Conservation (phyloP, 2,329 filamentous ascomycete species). For the Ascochyta clinopodiicola region DNA sequence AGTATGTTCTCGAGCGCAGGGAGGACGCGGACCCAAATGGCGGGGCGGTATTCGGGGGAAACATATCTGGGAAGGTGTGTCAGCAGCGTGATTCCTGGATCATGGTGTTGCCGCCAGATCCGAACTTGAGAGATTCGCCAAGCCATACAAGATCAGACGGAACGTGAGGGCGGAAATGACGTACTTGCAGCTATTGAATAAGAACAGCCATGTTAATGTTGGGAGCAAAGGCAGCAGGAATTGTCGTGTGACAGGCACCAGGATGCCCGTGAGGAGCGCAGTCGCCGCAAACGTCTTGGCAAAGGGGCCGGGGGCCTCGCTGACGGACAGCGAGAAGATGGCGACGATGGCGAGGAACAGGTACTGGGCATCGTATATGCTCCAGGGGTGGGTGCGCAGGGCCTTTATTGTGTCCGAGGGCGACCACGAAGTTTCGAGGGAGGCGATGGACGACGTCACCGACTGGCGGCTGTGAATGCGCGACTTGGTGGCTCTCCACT, state of each 20-base stretch:
- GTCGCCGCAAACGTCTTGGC: conserved; percentile 76
- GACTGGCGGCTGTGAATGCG: conserved; percentile 71
- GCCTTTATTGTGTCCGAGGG: conserved; percentile 77
- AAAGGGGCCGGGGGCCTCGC: conserved; percentile 77
- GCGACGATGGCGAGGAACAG: conserved; percentile 73
- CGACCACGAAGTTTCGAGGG: conserved; percentile 81
- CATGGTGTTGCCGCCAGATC: conserved; percentile 8
- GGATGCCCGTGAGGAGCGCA: conserved; percentile 70
- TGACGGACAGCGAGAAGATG: conserved; percentile 83
- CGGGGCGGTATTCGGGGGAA: conserved; percentile 83
- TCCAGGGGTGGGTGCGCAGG: conserved; percentile 80
- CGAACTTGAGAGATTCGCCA: conserved; percentile 1
- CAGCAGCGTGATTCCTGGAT: conserved; percentile 16
- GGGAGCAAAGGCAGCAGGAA: conserved; percentile 89
- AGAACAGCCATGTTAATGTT: conserved; percentile 84
- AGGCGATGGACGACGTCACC: conserved; percentile 74
- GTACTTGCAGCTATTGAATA: conserved; percentile 93
- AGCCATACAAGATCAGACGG: conserved; percentile 1
- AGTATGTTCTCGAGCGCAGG: conserved; percentile 95
- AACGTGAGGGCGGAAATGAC: conserved; percentile 48
- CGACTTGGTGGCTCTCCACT: conserved; percentile 65
- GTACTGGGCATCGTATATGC: conserved; percentile 84
- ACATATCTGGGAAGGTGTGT: conserved; percentile 71
- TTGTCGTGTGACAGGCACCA: conserved; percentile 85
- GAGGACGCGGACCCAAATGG: conserved; percentile 94